These are phyloP conservation scores for Scutellaria galericulata DNA, from an alignment of 257 asterid species.

Conservation along the genomic window DNA sequence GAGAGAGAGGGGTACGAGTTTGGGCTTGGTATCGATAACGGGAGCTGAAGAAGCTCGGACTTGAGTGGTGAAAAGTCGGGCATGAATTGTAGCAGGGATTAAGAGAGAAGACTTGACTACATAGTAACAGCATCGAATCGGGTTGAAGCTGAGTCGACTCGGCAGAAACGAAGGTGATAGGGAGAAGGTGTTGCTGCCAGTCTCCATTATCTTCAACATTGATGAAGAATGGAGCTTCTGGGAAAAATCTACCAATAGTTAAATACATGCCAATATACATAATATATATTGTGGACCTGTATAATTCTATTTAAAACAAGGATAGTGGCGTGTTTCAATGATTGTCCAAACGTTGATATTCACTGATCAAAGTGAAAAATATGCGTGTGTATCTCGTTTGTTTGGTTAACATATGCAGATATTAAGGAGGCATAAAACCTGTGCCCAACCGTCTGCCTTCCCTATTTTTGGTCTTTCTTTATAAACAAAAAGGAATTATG, in stretches of 20 bases:
- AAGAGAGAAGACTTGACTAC: conserved; percentile 31
- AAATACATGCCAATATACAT: not conserved
- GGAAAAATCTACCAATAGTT: not conserved
- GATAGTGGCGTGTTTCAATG: conserved; percentile 28
- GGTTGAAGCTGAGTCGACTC: conserved; percentile 41
- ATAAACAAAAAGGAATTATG: too few species aligned
- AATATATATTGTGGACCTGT: not conserved
- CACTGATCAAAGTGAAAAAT: not conserved
- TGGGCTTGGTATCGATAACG: conserved; percentile 46
- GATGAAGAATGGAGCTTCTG: not conserved
- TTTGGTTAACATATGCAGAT: conserved; percentile 18
- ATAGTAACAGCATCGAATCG: conserved; percentile 35
- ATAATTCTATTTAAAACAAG: too few species aligned
- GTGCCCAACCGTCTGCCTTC: not conserved
- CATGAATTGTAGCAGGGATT: conserved; percentile 37
- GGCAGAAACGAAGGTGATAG: conserved; percentile 41
- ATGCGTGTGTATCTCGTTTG: not conserved
- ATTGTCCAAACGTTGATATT: conserved; percentile 26
- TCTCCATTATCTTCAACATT: conserved; percentile 38
- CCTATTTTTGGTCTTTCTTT: too few species aligned
- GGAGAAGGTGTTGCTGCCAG: conserved; percentile 32
- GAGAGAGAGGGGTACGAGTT: conserved; percentile 42
- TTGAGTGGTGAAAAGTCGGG: conserved; percentile 36
- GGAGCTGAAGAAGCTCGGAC: conserved; percentile 52
- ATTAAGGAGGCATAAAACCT: conserved; percentile 37